Evolutionary conservation across 805 yeast species (phyloP).

Genomic region (Kuraishia molischiana): DNA sequence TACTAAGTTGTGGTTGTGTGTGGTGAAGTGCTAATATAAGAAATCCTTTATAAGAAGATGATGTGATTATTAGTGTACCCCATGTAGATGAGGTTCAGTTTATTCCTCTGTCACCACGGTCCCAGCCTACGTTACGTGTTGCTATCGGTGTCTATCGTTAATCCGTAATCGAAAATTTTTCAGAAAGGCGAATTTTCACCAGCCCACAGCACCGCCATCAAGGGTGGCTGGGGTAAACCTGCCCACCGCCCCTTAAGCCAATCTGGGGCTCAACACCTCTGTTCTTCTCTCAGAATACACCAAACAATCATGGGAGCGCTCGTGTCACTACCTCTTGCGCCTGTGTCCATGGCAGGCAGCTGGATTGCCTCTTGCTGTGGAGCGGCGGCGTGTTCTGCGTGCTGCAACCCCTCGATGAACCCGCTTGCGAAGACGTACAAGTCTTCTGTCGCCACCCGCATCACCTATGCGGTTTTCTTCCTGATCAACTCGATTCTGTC

Average conservation of each 20-base stretch:
- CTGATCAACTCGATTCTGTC: conserved; percentile 73
- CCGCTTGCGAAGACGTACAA: conserved; percentile 38
- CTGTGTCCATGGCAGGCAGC: conserved; percentile 42
- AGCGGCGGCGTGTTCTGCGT: conserved; percentile 66
- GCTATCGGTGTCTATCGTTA: too few species aligned
- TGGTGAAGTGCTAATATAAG: too few species aligned
- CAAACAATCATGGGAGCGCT: conserved; percentile 54
- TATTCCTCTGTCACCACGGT: too few species aligned
- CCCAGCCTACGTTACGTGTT: too few species aligned
- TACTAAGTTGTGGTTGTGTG: too few species aligned
- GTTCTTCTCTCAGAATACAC: too few species aligned
- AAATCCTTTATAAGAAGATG: not conserved
- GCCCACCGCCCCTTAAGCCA: too few species aligned
- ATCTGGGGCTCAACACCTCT: too few species aligned
- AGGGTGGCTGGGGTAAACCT: too few species aligned
- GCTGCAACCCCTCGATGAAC: conserved; percentile 24
- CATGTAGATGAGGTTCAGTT: not conserved
- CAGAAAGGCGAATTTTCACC: too few species aligned
- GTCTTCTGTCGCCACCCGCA: conserved; percentile 75
- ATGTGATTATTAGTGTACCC: not conserved
- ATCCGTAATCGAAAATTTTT: too few species aligned
- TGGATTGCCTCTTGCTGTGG: conserved; percentile 72
- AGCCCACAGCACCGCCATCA: too few species aligned
- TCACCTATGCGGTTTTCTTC: conserved; percentile 75
- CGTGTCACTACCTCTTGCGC: conserved; percentile 63